Evolutionary conservation across 345 rosid genomes (phyloP).

Genomic region (Iberis pinnata): DNA sequence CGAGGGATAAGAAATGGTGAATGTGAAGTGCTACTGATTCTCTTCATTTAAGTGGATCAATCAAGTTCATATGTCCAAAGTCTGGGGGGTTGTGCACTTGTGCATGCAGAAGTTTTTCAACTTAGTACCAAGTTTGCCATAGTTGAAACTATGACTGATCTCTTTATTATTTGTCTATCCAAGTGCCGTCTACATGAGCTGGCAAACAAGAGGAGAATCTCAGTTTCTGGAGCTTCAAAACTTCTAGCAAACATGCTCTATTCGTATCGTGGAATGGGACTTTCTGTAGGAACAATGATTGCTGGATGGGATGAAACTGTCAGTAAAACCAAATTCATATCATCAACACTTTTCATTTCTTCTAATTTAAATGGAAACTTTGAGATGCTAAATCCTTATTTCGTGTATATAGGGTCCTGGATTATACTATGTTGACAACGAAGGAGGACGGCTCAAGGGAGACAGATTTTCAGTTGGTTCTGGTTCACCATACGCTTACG

Average conservation of each 20-base stretch:
- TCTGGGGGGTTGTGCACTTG: background rate
- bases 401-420: constrained; percentile 76
- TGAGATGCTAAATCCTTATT: background rate
- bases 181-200: constrained; percentile 97
- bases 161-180: constrained; percentile 21
- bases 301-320: constrained; percentile 99
- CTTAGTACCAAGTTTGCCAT: background rate
- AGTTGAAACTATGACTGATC: constrained; percentile 6
- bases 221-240: constrained; percentile 97
- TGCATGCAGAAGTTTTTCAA: background rate
- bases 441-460: constrained; percentile 98
- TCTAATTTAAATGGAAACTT: constrained; percentile 1
- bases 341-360: constrained; percentile 12
- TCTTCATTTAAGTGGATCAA: background rate
- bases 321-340: constrained; percentile 18
- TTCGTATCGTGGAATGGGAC: constrained; percentile 97
- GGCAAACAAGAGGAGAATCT: constrained; percentile 96
- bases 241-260: constrained; percentile 96
- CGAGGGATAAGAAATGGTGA: background rate
- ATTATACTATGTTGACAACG: constrained; percentile 92
- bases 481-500: constrained; percentile 98
- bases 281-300: constrained; percentile 97
- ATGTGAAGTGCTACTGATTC: background rate
- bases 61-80: background rate
- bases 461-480: constrained; percentile 96